Evolutionary conservation across 495 filamentous ascomycete genomes (phyloP).

Genomic region (Annulohypoxylon stygium): DNA sequence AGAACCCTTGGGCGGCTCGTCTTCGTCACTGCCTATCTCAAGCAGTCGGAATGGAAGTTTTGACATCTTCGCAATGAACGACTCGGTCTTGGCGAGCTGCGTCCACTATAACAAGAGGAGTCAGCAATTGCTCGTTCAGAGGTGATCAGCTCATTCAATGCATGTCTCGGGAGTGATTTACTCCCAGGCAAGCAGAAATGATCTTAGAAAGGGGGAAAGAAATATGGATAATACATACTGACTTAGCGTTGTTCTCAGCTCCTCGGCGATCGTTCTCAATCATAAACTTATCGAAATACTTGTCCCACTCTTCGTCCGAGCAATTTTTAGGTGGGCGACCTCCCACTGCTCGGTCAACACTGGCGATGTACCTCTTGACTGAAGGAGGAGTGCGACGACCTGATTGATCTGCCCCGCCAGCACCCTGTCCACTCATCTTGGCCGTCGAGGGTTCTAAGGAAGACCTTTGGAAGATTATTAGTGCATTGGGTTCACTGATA

Average conservation of each 20-base stretch:
- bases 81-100: constrained; percentile 15
- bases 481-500: background rate
- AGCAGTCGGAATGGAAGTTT: constrained; percentile 1
- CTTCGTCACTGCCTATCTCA: background rate
- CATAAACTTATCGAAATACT: constrained; percentile 7
- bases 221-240: background rate
- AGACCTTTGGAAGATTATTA: background rate
- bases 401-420: background rate
- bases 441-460: background rate
- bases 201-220: too few relatives aligned
- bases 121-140: too few relatives aligned
- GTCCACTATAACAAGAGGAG: constrained; percentile 2
- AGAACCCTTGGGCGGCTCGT: background rate
- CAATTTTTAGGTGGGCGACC: constrained; percentile 3
- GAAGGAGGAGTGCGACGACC: background rate
- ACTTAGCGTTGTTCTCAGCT: background rate
- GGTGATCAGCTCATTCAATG: too few relatives aligned
- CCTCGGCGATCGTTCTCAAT: background rate
- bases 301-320: constrained; percentile 18
- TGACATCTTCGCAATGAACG: constrained; percentile 23
- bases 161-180: too few relatives aligned
- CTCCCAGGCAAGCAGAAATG: too few relatives aligned
- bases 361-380: constrained; percentile 14
- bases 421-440: background rate
- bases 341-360: constrained; percentile 17